These are phyloP conservation scores for Ophiognomonia clavigignenti-juglandacearum DNA, from an alignment of 2,329 filamentous ascomycete genomes.

Conservation along the genomic window DNA sequence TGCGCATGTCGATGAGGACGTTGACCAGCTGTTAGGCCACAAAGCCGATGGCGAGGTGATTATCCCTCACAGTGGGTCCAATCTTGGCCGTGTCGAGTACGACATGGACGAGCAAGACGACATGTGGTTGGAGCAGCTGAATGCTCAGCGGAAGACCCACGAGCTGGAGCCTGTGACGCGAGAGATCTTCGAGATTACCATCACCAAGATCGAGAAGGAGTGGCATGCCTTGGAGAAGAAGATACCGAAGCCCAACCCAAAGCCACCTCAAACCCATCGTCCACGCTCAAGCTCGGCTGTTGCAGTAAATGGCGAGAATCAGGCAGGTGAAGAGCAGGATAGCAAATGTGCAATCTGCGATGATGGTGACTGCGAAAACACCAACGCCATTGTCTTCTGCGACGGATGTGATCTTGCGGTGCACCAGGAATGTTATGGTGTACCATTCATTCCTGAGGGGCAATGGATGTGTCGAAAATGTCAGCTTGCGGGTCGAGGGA, in stretches of 20 bases:
- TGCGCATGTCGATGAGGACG: slow-evolving; percentile 54
- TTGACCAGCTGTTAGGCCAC: slow-evolving; percentile 37
- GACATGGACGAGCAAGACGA: slow-evolving; percentile 99
- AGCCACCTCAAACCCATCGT: slow-evolving; percentile 89
- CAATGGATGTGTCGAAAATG: slow-evolving; percentile 98
- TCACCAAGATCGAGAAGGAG: slow-evolving; percentile 98
- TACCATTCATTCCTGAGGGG: slow-evolving; percentile 96
- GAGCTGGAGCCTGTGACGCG: slow-evolving; percentile 81
- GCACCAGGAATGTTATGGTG: slow-evolving; percentile 97
- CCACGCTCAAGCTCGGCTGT: slow-evolving; percentile 91
- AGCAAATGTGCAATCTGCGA: slow-evolving; percentile 97
- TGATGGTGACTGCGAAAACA: slow-evolving; percentile 98
- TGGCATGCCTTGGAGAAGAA: slow-evolving; percentile 95
- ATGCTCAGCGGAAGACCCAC: slow-evolving; percentile 67
- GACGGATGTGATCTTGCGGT: slow-evolving; percentile 97
- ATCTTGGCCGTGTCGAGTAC: slow-evolving; percentile 85
- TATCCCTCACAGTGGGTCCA: slow-evolving; percentile 34
- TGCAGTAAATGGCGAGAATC: slow-evolving; percentile 89
- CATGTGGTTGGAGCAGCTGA: slow-evolving; percentile 86
- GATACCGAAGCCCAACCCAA: slow-evolving; percentile 95
- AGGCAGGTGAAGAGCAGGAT: slow-evolving; percentile 87
- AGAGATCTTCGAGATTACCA: slow-evolving; percentile 93
- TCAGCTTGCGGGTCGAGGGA: slow-evolving; percentile 86
- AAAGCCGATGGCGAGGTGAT: slow-evolving; percentile 56
- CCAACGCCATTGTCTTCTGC: slow-evolving; percentile 98